A percentile compares a stretch with the other conserved stretches of the same genome.
phyloP scores from a whole-genome alignment of 2,329 filamentous ascomycete species.

The Magnaporthiopsis incrustans region DNA sequence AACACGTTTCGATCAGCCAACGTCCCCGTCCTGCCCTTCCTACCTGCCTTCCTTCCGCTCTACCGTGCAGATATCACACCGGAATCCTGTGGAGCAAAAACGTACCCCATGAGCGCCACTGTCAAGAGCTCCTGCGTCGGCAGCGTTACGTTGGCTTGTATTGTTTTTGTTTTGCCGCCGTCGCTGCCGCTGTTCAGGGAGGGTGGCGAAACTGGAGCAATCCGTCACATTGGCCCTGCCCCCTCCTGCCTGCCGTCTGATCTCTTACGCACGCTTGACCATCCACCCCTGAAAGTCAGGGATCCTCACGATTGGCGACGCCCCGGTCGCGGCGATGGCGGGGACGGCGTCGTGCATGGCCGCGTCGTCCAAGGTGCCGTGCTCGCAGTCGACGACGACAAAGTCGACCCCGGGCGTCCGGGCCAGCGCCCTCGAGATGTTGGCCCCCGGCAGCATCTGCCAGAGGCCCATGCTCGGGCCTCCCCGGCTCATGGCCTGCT shows the following conservation, averaged over 20 bases:
- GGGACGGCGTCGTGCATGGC: constrained; percentile 51
- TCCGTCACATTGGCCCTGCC: too few species aligned
- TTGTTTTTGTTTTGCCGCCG: too few species aligned
- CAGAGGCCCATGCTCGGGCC: constrained; percentile 47
- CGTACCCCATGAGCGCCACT: constrained; percentile 48
- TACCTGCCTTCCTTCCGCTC: too few species aligned
- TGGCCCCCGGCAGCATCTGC: constrained; percentile 56
- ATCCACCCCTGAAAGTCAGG: constrained; percentile 49
- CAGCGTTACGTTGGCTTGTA: too few species aligned
- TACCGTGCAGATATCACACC: too few species aligned
- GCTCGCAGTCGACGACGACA: constrained; percentile 54
- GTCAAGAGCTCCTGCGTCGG: constrained; percentile 42
- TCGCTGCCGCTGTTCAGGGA: too few species aligned
- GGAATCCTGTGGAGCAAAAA: too few species aligned
- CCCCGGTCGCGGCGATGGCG: constrained; percentile 45
- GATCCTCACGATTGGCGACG: constrained; percentile 48
- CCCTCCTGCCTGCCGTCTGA: too few species aligned
- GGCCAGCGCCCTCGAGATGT: constrained; percentile 52
- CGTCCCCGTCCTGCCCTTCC: background rate
- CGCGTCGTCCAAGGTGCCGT: constrained; percentile 48
- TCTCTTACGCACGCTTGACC: constrained; percentile 37
- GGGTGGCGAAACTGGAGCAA: too few species aligned
- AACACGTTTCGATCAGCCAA: background rate
- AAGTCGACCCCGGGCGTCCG: constrained; percentile 55
- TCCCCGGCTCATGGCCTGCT: constrained; percentile 37